These are phyloP conservation scores for Populus hybrid DNA, from an alignment of 441 rosid genomes.

Conservation along the genomic window DNA sequence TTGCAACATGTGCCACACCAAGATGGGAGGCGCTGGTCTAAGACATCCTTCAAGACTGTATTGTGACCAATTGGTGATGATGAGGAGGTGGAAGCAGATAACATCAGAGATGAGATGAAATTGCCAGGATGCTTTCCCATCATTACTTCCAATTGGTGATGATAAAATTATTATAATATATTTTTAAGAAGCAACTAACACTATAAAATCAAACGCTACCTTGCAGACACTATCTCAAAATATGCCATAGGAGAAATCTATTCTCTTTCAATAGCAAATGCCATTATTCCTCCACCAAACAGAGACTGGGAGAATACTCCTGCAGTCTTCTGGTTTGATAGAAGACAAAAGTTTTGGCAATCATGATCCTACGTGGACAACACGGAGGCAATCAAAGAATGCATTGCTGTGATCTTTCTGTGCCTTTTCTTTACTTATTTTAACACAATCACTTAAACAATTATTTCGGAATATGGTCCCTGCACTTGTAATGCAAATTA, in stretches of 20 bases:
- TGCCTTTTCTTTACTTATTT: slow-evolving; percentile 9
- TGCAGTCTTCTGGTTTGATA: slow-evolving; percentile 11
- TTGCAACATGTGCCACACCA: too few species aligned
- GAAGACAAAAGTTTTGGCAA: background rate
- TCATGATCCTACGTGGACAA: slow-evolving; percentile 14
- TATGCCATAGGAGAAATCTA: background rate
- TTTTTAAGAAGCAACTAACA: too few species aligned
- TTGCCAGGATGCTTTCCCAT: too few species aligned
- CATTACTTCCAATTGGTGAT: too few species aligned
- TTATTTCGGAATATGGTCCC: slow-evolving; percentile 26
- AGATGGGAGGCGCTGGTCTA: too few species aligned
- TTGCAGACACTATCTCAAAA: too few species aligned
- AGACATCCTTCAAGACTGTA: too few species aligned
- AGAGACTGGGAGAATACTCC: background rate
- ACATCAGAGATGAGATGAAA: too few species aligned
- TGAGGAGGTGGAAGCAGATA: too few species aligned
- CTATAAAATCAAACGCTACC: too few species aligned
- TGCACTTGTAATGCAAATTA: slow-evolving; percentile 24
- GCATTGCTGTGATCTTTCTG: slow-evolving; percentile 18
- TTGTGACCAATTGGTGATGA: too few species aligned
- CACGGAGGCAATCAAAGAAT: slow-evolving; percentile 5
- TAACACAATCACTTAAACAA: background rate
- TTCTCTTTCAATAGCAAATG: background rate
- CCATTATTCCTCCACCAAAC: background rate
- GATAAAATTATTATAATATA: too few species aligned